Base-by-base conservation (phyloP, 2,329 filamentous ascomycete species). In the Fusarium pseudograminearum region DNA sequence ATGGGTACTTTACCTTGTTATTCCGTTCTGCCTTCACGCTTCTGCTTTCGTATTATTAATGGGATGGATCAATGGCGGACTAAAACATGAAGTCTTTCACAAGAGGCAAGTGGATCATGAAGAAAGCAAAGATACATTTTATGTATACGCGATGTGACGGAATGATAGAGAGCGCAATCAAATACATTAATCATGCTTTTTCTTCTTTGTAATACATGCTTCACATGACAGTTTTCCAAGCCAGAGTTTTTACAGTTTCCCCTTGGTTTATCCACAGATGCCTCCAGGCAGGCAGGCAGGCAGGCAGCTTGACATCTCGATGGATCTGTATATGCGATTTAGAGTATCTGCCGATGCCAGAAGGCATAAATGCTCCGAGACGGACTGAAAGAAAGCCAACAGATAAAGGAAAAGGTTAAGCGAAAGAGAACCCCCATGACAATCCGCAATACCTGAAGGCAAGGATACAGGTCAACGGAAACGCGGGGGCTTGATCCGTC, bases 61-160 rank as follows among this genome's bases (percentile, higher is more conserved):
- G 20, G 45, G 38, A 45, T 41, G n/a, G 38, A 34, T 36, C 34
- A 16, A 31, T 30, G 6, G 41, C 48, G 12, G 30, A 38, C 36
- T 22, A 26, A 57, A 38, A 34, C 45, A 33, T 26, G 52, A 31
- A 47, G 20, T 12, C 15, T n/a, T 48, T 28, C 16, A 48, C 22
- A 50, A 61, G 50, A 30, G 24, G 47, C 44, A 33, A 51, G 51
- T 28, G 40, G 36, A 26, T 55, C 20, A 50, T n/a, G 63, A 38
- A 52, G 31, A 38, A 40, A 34, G 60, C 31, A 38, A 63, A 67
- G 61, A 48, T 48, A 53, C 36, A 56, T 42, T 38, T 41, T 50
- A 55, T 59, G 57, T 69, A 55, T 71, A 72, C 61, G 70, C 52
- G 64, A 55, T 59, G 73, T 71, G 69, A 72, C 63, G 67, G 61